phyloP scores from a whole-genome alignment of 345 rosid genomes.

The Camelina neglecta region DNA sequence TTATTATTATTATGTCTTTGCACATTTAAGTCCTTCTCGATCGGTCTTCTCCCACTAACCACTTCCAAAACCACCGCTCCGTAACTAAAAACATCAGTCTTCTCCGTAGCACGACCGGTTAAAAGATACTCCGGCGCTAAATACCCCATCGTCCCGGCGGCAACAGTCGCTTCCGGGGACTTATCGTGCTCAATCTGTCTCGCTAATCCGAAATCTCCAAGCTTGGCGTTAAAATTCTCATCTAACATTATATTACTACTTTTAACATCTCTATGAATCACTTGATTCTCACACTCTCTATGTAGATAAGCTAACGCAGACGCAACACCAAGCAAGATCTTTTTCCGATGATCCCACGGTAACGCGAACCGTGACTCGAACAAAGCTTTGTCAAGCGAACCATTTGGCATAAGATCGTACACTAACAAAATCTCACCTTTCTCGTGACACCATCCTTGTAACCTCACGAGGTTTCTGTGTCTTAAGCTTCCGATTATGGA shows the following conservation, averaged over 20 bases:
- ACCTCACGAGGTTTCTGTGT: slow-evolving; percentile 82
- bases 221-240: slow-evolving; percentile 58
- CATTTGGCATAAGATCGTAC: slow-evolving; percentile 95
- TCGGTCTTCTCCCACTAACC: slow-evolving; percentile 59
- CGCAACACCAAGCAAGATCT: slow-evolving; percentile 58
- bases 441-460: slow-evolving; percentile 98
- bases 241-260: slow-evolving; percentile 66
- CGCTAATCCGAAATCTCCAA: slow-evolving; percentile 69
- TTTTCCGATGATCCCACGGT: slow-evolving; percentile 60
- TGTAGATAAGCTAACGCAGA: slow-evolving; percentile 64
- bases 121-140: slow-evolving; percentile 64
- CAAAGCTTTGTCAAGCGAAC: slow-evolving; percentile 60
- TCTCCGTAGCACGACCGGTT: slow-evolving; percentile 61
- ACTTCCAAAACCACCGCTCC: slow-evolving; percentile 70
- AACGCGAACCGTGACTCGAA: slow-evolving; percentile 50
- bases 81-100: slow-evolving; percentile 63
- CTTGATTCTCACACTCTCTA: slow-evolving; percentile 66
- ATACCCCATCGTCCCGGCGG: slow-evolving; percentile 71
- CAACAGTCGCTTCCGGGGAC: slow-evolving; percentile 61
- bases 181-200: slow-evolving; percentile 62
- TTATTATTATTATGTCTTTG: slow-evolving; percentile 28
- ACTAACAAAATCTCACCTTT: slow-evolving; percentile 88
- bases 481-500: slow-evolving; percentile 88
- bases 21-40: slow-evolving; percentile 51
- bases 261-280: slow-evolving; percentile 64